Evolutionary conservation across 768 basidiomycete genomes (phyloP).

Genomic region (Leucogyrophana mollusca): DNA sequence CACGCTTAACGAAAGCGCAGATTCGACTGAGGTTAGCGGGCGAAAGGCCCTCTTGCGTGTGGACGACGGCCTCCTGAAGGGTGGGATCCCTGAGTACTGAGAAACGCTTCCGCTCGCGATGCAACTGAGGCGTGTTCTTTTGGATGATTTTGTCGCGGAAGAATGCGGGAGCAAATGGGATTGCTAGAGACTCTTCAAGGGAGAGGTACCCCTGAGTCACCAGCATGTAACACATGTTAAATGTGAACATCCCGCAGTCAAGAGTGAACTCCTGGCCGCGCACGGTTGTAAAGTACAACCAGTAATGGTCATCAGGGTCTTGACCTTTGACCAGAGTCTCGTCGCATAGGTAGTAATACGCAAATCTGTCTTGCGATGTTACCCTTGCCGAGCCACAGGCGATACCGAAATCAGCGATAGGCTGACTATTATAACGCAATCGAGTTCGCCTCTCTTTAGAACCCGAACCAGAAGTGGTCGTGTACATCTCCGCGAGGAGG

Average conservation of each 20-base stretch:
- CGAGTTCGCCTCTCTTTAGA: slow-evolving; percentile 26
- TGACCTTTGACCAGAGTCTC: slow-evolving; percentile 31
- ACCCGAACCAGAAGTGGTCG: slow-evolving; percentile 26
- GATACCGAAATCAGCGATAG: slow-evolving; percentile 47
- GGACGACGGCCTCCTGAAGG: slow-evolving; percentile 1
- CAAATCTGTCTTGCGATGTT: slow-evolving; percentile 33
- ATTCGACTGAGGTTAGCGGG: neutral
- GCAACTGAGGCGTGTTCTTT: slow-evolving; percentile 3
- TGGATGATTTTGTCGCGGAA: slow-evolving; percentile 6
- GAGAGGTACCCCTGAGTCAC: slow-evolving; percentile 12
- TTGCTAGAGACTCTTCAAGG: slow-evolving; percentile 3
- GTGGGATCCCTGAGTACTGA: slow-evolving; percentile 1
- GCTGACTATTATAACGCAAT: slow-evolving; percentile 34
- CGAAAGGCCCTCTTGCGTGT: neutral
- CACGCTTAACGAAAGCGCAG: neutral
- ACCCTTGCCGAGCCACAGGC: slow-evolving; percentile 34
- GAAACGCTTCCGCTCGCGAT: slow-evolving; percentile 1
- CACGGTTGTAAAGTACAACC: slow-evolving; percentile 47
- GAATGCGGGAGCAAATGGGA: slow-evolving; percentile 10
- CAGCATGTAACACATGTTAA: slow-evolving; percentile 36
- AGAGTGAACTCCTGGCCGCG: slow-evolving; percentile 39
- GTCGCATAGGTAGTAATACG: slow-evolving; percentile 26
- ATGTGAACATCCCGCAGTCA: slow-evolving; percentile 42
- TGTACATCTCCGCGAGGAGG: slow-evolving; percentile 40
- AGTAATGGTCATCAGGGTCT: slow-evolving; percentile 46